Conservation (phyloP, 2,329 filamentous ascomycete genomes). For the Colletotrichum abscissum region DNA sequence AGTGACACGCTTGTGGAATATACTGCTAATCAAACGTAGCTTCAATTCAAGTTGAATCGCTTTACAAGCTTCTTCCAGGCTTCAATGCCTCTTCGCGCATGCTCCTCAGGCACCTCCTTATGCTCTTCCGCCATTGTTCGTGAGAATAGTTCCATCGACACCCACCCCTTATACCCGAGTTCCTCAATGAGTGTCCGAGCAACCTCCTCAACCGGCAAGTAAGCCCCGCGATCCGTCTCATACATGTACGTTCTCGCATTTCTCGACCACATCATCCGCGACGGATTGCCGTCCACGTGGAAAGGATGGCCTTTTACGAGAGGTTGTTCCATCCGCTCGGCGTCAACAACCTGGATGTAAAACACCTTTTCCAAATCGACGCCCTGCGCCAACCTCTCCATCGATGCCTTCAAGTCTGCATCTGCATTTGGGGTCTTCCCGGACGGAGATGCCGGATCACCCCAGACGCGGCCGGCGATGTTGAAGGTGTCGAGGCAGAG, state of each 20-base stretch:
- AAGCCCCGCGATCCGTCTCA: constrained; percentile 64
- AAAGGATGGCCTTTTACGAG: constrained; percentile 63
- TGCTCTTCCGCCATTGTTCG: constrained; percentile 58
- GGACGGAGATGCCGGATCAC: constrained; percentile 67
- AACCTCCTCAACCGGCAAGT: constrained; percentile 67
- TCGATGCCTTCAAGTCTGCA: constrained; percentile 60
- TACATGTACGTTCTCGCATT: constrained; percentile 71
- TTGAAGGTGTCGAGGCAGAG: constrained; percentile 86
- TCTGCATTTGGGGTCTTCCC: constrained; percentile 67
- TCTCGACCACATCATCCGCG: constrained; percentile 72
- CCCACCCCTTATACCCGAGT: constrained; percentile 31
- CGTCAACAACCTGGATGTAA: constrained; percentile 82
- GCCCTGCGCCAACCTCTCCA: constrained; percentile 61
- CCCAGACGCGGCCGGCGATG: constrained; percentile 77
- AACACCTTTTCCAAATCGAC: constrained; percentile 76
- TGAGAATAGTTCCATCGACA: constrained; percentile 70
- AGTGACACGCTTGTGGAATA: neutral
- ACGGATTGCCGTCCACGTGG: constrained; percentile 62
- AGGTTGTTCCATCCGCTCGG: constrained; percentile 67
- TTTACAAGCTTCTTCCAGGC: constrained; percentile 57
- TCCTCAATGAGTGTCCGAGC: neutral
- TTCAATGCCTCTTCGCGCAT: constrained; percentile 61
- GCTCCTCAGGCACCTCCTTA: constrained; percentile 56
- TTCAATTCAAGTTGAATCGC: neutral
- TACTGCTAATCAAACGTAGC: neutral